Base-by-base conservation (phyloP, 2,329 filamentous ascomycete species). In the Talaromyces sp. region DNA sequence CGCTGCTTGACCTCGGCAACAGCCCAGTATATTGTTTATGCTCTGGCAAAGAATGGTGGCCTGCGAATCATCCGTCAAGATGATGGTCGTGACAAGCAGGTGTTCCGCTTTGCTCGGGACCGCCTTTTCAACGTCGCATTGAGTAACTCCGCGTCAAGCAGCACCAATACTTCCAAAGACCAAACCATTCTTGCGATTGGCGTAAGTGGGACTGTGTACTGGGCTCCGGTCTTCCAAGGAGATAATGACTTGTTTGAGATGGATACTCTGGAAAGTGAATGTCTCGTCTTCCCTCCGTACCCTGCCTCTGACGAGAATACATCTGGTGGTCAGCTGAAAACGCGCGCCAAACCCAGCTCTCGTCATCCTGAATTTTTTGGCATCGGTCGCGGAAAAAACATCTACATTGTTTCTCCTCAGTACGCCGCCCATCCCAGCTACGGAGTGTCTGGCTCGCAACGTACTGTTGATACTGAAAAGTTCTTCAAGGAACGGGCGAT, bases 151-250 rank as follows among this genome's bases (percentile, higher is more conserved):
- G 80, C 84, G 3, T 72, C 81, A 41, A 77, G 81, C 17, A 70
- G 75, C 41, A 75, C 78, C 17, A 74, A 78, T 19, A 75, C 81
- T 19, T 22, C 55, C 15, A 84, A 86, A 37, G 84, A 87, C 56
- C 91, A 99, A 72, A 85, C 89, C 48, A 88, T 97, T 56, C 87
- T 99, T 57, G 93, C 89, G 40, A 97, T 94, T 58, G 93, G 93
- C 60, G 88, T 97, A 65, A 96, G 93, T 67, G 95, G 94, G 45
- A 89, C 92, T 9, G 91, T 97, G n/a, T 97, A 97, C 77, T 99
- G 94, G 89, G 87, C 91, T 10, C 83, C 89, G 69, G 84, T 96
- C 64, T 87, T 85, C 61, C 87, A 89, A 56, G 82, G 86, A 52
- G 83, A 89, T 63, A 89, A 89, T 66, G 91, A 96, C 65, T 81